Percentiles rank a stretch among this genome's conserved stretches.
Conservation (phyloP, 441 rosid species). For the Adansonia grandidieri region DNA sequence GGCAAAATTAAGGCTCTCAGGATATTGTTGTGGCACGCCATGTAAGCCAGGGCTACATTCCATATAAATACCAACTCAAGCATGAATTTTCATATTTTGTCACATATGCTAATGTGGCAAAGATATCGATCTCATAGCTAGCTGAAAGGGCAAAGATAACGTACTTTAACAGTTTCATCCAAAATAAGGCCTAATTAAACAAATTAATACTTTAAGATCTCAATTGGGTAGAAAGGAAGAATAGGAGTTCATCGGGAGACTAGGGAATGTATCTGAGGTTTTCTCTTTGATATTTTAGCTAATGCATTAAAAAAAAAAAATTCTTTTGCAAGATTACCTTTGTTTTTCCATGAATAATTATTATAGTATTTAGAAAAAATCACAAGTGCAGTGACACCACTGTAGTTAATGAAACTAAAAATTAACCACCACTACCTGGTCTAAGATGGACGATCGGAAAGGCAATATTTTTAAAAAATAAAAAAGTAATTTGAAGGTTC, state of each 20-base stretch:
- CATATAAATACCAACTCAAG: neutral
- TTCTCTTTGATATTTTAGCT: neutral
- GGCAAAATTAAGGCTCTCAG: neutral
- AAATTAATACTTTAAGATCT: neutral
- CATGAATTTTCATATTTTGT: neutral
- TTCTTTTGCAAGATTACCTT: no score
- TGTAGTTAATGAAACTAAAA: no score
- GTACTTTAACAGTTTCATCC: neutral
- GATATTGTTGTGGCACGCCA: neutral
- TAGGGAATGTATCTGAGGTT: neutral
- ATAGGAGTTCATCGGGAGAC: neutral
- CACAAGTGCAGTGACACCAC: neutral
- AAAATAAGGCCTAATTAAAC: neutral
- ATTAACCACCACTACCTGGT: neutral
- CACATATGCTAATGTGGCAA: neutral
- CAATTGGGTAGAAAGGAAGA: neutral
- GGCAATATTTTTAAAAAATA: neutral
- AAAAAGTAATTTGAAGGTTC: neutral
- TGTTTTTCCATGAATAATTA: no score
- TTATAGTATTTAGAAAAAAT: no score
- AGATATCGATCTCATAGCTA: neutral
- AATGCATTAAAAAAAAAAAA: neutral
- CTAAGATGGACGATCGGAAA: neutral
- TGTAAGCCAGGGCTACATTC: neutral
- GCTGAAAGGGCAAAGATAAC: neutral